Percentiles rank a stretch among this genome's conserved stretches.
These are phyloP conservation scores for Verbascum thapsus DNA, from an alignment of 257 asterid genomes.

Conservation along the genomic window DNA sequence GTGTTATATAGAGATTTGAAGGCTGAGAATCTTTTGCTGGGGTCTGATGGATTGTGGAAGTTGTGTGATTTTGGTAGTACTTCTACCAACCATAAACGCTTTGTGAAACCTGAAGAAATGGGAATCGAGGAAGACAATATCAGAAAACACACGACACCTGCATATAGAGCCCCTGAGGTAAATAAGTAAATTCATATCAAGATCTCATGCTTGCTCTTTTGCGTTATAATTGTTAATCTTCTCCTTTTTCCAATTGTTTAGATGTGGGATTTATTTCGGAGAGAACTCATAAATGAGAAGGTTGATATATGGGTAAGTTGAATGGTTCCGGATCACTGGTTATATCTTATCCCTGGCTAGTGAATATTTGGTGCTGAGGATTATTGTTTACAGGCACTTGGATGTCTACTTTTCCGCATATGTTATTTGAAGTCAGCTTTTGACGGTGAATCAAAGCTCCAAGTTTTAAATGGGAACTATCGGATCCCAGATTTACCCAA, in stretches of 20 bases:
- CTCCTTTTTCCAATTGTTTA: conserved; percentile 50
- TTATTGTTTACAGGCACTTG: conserved; percentile 75
- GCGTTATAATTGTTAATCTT: conserved; percentile 47
- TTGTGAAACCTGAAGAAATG: conserved; percentile 98
- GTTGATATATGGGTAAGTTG: conserved; percentile 97
- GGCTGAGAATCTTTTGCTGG: conserved; percentile 96
- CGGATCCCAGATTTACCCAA: conserved; percentile 92
- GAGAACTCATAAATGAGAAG: conserved; percentile 87
- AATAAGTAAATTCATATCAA: conserved; percentile 40
- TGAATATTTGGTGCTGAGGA: conserved; percentile 21
- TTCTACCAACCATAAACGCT: conserved; percentile 90
- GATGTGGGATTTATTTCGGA: conserved; percentile 98
- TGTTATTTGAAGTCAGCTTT: conserved; percentile 93
- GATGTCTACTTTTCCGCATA: conserved; percentile 93
- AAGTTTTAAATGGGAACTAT: conserved; percentile 88
- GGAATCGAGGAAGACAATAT: conserved; percentile 98
- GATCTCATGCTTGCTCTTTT: conserved; percentile 35
- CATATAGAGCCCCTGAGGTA: conserved; percentile 99
- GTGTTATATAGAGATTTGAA: conserved; percentile 74
- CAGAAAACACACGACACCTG: conserved; percentile 96
- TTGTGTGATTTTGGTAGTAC: conserved; percentile 96
- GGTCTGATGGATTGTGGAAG: conserved; percentile 95
- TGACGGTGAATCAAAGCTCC: conserved; percentile 99
- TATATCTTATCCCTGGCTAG: not conserved
- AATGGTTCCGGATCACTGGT: conserved; percentile 16